phyloP scores from a whole-genome alignment of 148 eudicot genomes.

The Cornus suecica region DNA sequence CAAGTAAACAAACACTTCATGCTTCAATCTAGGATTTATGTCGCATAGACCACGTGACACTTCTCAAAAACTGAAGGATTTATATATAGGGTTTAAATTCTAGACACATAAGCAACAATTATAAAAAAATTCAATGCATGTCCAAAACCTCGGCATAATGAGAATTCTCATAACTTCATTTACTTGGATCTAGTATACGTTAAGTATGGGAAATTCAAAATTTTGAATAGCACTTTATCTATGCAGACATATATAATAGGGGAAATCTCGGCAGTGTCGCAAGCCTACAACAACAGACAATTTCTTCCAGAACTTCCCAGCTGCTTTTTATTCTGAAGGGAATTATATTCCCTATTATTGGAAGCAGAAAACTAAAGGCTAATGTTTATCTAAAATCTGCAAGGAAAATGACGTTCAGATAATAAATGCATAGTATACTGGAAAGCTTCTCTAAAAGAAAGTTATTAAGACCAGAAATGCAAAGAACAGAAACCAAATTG shows the following conservation, averaged over 20 bases:
- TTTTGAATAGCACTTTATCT: no score
- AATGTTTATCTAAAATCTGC: neutral
- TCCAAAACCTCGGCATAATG: neutral
- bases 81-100: neutral
- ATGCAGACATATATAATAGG: no score
- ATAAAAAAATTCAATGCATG: no score
- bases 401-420: neutral
- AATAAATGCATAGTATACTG: constrained; percentile 1
- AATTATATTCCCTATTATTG: neutral
- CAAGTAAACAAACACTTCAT: neutral
- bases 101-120: no score
- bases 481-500: neutral
- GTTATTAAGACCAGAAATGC: neutral
- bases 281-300: no score
- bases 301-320: neutral
- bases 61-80: neutral
- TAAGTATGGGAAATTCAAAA: no score
- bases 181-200: no score
- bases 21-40: neutral
- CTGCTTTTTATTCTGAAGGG: no score
- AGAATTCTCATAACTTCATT: no score
- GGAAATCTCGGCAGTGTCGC: no score
- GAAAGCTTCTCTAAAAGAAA: neutral
- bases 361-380: neutral
- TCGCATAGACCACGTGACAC: neutral